Evolutionary conservation across 176 grass and related monocot species (phyloP).

Genomic region (Oryza officinalis): DNA sequence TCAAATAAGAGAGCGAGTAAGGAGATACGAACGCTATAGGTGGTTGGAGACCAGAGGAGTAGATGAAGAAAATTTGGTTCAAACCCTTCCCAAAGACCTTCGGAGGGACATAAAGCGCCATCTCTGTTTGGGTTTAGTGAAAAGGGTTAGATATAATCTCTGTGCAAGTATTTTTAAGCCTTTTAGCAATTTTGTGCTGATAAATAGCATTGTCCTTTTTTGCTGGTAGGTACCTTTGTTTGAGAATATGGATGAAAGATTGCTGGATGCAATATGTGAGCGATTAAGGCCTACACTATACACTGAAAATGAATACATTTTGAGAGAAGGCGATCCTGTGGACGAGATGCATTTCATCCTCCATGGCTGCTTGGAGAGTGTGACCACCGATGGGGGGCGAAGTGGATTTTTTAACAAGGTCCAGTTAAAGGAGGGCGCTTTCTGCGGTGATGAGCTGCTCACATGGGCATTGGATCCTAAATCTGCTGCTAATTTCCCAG

Average conservation of each 20-base stretch:
- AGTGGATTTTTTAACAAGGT: conserved; percentile 92
- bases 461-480: conserved; percentile 97
- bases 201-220: background rate
- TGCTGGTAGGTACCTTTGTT: conserved; percentile 81
- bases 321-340: conserved; percentile 96
- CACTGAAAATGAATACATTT: conserved; percentile 64
- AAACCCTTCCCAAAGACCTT: conserved; percentile 93
- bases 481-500: conserved; percentile 72
- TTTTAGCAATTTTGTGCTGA: background rate
- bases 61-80: conserved; percentile 95
- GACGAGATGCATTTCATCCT: conserved; percentile 98
- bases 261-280: conserved; percentile 91
- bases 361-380: conserved; percentile 79
- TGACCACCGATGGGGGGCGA: conserved; percentile 83
- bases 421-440: conserved; percentile 71
- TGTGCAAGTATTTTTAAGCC: background rate
- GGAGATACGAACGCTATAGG: conserved; percentile 82
- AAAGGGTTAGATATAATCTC: conserved; percentile 47
- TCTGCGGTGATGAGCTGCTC: conserved; percentile 88
- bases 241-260: conserved; percentile 79
- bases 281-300: conserved; percentile 78
- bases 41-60: conserved; percentile 96
- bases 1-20: conserved; percentile 75
- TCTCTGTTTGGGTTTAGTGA: conserved; percentile 91
- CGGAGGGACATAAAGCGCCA: conserved; percentile 95